These are phyloP conservation scores for Clarireedia monteithiana DNA, from an alignment of 2,329 filamentous ascomycete genomes.

Conservation along the genomic window DNA sequence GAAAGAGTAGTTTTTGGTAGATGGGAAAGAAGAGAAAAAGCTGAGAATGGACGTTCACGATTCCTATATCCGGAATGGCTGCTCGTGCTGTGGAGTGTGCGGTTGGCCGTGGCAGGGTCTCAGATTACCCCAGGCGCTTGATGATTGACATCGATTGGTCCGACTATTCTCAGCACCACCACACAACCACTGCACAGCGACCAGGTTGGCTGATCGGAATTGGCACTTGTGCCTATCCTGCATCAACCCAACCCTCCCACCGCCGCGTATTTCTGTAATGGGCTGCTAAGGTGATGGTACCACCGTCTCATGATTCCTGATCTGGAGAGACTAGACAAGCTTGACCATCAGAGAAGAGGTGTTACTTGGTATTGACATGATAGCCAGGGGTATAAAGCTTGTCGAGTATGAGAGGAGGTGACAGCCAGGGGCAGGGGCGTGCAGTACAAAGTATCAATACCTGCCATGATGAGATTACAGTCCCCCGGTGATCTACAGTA, in stretches of 20 bases:
- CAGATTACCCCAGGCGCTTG: not conserved
- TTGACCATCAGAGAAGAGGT: no score
- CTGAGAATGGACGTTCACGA: no score
- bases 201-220: not conserved
- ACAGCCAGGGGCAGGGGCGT: no score
- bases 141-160: not conserved
- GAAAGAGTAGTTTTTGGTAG: no score
- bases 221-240: not conserved
- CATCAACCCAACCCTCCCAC: not conserved
- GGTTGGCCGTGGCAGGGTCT: not conserved
- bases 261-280: not conserved
- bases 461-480: no score
- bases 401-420: no score
- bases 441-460: no score
- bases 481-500: no score
- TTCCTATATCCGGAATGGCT: not conserved
- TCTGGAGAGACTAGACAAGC: no score
- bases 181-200: not conserved
- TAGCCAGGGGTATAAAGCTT: no score
- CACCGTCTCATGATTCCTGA: not conserved
- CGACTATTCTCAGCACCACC: not conserved
- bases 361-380: no score
- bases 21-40: no score
- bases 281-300: not conserved
- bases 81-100: not conserved